These are phyloP conservation scores for maize (Zea mays) DNA, from an alignment of 176 grass and related monocot species.

Conservation along the genomic window DNA sequence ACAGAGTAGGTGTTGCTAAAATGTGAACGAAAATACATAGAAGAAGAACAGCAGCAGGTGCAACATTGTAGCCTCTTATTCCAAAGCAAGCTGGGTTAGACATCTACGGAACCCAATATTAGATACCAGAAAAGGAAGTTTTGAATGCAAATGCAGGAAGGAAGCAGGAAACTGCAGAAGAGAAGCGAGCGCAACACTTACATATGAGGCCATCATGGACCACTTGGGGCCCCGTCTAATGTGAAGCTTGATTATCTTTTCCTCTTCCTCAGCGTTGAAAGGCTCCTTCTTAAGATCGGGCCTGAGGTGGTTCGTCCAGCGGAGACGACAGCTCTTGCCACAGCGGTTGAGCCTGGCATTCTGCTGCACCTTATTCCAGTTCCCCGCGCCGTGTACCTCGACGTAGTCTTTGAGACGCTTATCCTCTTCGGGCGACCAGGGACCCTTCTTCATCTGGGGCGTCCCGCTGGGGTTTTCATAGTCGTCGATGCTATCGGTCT, in stretches of 20 bases:
- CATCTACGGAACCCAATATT: neutral
- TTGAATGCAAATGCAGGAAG: no score
- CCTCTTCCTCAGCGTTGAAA: constrained; percentile 56
- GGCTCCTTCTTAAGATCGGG: constrained; percentile 72
- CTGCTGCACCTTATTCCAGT: constrained; percentile 72
- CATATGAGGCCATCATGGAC: constrained; percentile 54
- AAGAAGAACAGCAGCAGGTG: neutral
- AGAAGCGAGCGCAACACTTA: constrained; percentile 36
- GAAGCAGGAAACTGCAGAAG: neutral
- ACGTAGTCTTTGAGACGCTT: constrained; percentile 54
- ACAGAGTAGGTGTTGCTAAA: neutral
- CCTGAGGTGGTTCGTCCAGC: constrained; percentile 82
- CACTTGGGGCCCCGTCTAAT: constrained; percentile 57
- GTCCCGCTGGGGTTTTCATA: neutral
- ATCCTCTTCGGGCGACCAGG: constrained; percentile 46
- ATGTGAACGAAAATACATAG: neutral
- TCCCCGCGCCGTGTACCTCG: constrained; percentile 66
- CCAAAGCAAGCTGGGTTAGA: neutral
- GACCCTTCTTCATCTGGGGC: constrained; percentile 62
- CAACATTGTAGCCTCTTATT: neutral
- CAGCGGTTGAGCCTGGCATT: constrained; percentile 65
- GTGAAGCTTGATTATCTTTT: constrained; percentile 37
- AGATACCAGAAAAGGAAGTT: neutral
- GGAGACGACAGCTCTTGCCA: constrained; percentile 86
- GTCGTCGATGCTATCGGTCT: neutral